These are phyloP conservation scores for Ceratobasidium sp. DNA, from an alignment of 1,284 basidiomycete species.

Conservation along the genomic window DNA sequence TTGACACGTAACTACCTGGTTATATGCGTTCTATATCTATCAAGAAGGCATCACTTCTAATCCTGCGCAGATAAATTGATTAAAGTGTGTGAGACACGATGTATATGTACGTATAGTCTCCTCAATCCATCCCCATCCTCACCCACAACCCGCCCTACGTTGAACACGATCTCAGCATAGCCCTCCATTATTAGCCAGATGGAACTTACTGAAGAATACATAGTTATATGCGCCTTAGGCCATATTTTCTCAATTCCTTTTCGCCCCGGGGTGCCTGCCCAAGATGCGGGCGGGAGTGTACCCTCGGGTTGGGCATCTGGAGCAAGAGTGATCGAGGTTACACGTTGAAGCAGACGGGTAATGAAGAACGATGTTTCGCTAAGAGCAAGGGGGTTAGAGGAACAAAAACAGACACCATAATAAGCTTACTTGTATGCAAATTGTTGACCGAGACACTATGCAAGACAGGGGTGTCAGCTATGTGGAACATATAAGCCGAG, in stretches of 20 bases:
- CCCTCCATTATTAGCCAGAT: background rate
- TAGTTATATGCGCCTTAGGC: conserved; percentile 60
- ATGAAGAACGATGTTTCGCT: conserved; percentile 63
- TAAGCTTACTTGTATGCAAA: conserved; percentile 51
- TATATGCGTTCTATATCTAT: no score
- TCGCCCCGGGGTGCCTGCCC: conserved; percentile 55
- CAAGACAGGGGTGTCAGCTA: no score
- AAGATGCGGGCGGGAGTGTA: conserved; percentile 57
- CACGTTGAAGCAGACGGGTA: conserved; percentile 63
- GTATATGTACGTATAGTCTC: background rate
- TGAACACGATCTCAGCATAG: background rate
- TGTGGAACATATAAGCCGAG: conserved; percentile 17
- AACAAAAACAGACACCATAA: conserved; percentile 49
- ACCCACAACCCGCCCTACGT: conserved; percentile 55
- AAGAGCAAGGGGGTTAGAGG: conserved; percentile 57
- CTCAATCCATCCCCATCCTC: conserved; percentile 48
- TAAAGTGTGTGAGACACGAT: no score
- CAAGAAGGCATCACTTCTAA: no score
- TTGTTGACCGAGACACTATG: conserved; percentile 69
- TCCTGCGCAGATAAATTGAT: no score
- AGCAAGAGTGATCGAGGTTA: conserved; percentile 63
- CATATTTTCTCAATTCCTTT: conserved; percentile 61
- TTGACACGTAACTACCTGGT: no score
- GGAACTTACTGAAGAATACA: conserved; percentile 61
- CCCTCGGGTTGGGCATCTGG: conserved; percentile 59